Percentiles rank a stretch among this genome's conserved stretches.
phyloP scores from a whole-genome alignment of 768 basidiomycete genomes.

The Lactifluus pinguis region DNA sequence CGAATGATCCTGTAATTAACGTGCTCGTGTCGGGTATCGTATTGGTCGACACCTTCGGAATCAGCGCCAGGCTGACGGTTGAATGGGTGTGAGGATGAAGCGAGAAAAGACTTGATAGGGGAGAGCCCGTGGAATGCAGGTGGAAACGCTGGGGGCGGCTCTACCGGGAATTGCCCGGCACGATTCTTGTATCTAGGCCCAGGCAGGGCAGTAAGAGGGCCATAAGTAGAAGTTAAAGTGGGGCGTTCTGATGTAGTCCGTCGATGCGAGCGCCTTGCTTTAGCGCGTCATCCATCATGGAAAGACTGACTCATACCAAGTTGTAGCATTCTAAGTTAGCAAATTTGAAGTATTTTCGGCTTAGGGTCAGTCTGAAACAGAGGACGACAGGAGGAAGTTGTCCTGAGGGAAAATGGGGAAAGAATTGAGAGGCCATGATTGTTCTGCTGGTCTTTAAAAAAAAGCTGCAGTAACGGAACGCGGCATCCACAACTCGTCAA shows the following conservation, averaged over 20 bases:
- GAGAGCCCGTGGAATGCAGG: background rate
- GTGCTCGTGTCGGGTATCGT: background rate
- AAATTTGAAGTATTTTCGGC: background rate
- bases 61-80: background rate
- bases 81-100: background rate
- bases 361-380: background rate
- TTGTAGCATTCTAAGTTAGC: background rate
- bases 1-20: background rate
- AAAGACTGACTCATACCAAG: background rate
- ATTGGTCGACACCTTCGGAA: background rate
- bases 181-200: background rate
- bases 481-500: background rate
- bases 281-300: background rate
- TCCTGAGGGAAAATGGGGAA: background rate
- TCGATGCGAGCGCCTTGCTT: background rate
- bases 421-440: background rate
- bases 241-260: background rate
- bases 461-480: background rate
- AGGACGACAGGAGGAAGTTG: background rate
- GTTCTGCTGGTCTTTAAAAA: background rate
- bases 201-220: background rate
- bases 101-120: constrained; percentile 5
- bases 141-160: background rate
- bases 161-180: background rate
- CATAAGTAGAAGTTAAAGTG: background rate